A percentile compares a stretch with the other conserved stretches of the same genome.
These are phyloP conservation scores for Eimeria tenella DNA, from an alignment of 169 alveolate species.

Conservation along the genomic window DNA sequence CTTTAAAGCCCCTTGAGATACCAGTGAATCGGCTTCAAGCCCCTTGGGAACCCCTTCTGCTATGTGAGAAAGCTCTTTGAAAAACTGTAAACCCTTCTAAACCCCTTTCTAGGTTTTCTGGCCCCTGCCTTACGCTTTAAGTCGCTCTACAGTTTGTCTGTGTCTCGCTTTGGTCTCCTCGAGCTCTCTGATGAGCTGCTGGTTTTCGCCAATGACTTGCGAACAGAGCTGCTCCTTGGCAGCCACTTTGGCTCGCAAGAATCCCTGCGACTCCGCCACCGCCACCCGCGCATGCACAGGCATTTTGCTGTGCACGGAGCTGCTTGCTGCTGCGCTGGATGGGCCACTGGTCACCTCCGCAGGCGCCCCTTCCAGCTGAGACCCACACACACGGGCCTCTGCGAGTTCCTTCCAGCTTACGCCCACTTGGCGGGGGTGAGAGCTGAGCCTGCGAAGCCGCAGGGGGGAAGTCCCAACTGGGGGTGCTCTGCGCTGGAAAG, in stretches of 20 bases:
- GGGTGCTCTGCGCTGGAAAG: neutral
- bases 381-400: neutral
- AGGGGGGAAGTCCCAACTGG: too few species aligned
- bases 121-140: slow-evolving; percentile 26
- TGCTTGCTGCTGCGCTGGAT: neutral
- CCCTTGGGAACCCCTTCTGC: too few species aligned
- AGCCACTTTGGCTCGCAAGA: slow-evolving; percentile 53
- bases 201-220: slow-evolving; percentile 49
- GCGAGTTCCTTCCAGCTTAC: slow-evolving; percentile 7
- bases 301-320: neutral
- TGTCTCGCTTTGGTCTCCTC: slow-evolving; percentile 31
- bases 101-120: too few species aligned
- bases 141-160: slow-evolving; percentile 27
- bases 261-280: slow-evolving; percentile 54
- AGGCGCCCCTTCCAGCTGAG: neutral
- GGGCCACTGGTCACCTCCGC: neutral
- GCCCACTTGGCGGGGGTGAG: neutral
- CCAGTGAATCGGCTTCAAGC: too few species aligned
- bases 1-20: too few species aligned
- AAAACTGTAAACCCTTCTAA: too few species aligned
- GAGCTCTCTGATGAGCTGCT: slow-evolving; percentile 34
- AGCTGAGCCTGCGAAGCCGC: neutral
- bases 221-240: slow-evolving; percentile 66
- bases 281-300: slow-evolving; percentile 27
- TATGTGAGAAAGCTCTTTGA: too few species aligned